Base-by-base conservation (phyloP, 2,329 filamentous ascomycete species). In the Mollisiaceae sp. region DNA sequence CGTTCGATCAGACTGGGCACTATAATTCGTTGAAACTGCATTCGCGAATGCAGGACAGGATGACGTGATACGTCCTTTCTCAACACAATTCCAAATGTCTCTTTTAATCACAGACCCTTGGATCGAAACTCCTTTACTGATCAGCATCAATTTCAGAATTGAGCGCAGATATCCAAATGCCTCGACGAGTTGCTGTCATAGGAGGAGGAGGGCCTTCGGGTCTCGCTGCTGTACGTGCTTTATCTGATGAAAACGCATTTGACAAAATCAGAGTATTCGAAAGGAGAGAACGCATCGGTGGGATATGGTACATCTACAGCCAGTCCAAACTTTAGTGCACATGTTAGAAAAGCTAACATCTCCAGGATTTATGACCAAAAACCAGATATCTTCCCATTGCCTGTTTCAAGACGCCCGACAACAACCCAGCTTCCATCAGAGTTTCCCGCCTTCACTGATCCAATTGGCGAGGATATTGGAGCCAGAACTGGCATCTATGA, bases 191-290 rank as follows among this genome's bases (percentile, higher is more conserved):
- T 9, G 86, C 86, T 18, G 81, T 88, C 8, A 86, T 89, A 67
- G 86, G 86, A 6, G 80, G 86, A 6, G 80, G 85, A 2, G 86
- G 86, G 6, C 86, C 86, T 8, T 79, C 83, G 4, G 86, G 86
- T 2, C 83, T 83, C 15, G 86, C 87, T 65, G 78, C 85, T 0
- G 82, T 86, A 3, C 84, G 88, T 76, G 85, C 86, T 0, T 75
- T 89, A 35, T 80, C 79, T 36, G 79, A 84, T 69, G 86, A 89
- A 71, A 79, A 84, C 64, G 71, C 77, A 0, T 88, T 88, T 69
- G 83, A 87, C 60, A 75, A 79, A 2, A 84, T 88, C 61, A 81
- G 84, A 3, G 84, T 89, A 0, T 89, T 88, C 71, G 86, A 89
- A 71, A 78, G 86, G 22, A 81, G 84, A 54, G 82, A 85, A 64